Evolutionary conservation across 345 rosid genomes (phyloP).

Genomic region (Eucalyptus erythrocorys): DNA sequence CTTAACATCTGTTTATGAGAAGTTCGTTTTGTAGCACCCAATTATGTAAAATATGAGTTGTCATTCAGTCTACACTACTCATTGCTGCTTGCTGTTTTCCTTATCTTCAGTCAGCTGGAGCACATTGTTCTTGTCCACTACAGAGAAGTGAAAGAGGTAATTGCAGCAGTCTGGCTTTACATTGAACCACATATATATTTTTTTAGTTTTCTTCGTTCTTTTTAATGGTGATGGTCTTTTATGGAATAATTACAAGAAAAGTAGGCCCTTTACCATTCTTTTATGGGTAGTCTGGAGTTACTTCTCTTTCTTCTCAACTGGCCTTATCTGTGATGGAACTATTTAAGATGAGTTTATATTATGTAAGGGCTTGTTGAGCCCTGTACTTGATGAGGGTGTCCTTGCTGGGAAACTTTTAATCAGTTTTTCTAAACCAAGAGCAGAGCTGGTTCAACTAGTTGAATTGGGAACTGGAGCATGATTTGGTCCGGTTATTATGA

Average conservation of each 20-base stretch:
- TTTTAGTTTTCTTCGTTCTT: neutral
- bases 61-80: neutral
- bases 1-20: neutral
- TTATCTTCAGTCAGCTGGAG: conserved; percentile 58
- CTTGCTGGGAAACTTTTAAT: neutral
- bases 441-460: neutral
- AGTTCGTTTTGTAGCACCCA: neutral
- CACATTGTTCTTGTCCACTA: conserved; percentile 77
- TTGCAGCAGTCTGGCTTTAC: neutral
- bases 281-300: neutral
- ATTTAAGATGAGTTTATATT: neutral
- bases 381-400: neutral
- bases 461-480: neutral
- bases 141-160: conserved; percentile 86
- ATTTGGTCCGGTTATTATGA: neutral
- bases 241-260: neutral
- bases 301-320: neutral
- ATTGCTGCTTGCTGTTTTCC: neutral
- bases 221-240: neutral
- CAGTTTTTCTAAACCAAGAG: neutral
- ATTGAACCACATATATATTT: neutral
- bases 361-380: neutral
- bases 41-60: neutral
- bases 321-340: neutral
- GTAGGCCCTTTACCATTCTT: neutral